phyloP scores from a whole-genome alignment of 2,329 filamentous ascomycete genomes.

The Amauroascus verrucosus region DNA sequence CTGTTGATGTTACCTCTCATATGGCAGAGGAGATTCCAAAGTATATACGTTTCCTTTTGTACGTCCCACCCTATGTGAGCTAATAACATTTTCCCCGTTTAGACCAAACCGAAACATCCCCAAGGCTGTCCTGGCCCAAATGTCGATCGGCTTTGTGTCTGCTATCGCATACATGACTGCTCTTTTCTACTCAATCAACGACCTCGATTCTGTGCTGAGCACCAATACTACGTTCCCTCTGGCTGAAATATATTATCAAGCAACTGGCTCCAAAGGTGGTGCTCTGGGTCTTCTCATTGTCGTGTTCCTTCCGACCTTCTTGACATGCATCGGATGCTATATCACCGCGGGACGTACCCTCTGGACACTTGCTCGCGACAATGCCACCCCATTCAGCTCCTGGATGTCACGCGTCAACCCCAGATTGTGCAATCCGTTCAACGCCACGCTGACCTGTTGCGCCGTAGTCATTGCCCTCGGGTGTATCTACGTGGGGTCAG shows the following conservation, averaged over 20 bases:
- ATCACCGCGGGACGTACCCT: slow-evolving; percentile 53
- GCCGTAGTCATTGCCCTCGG: slow-evolving; percentile 43
- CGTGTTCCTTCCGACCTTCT: slow-evolving; percentile 45
- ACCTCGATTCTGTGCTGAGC: slow-evolving; percentile 34
- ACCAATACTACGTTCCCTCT: slow-evolving; percentile 37
- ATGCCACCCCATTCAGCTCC: too few species aligned
- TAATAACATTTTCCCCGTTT: too few species aligned
- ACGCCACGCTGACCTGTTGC: too few species aligned
- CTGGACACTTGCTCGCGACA: slow-evolving; percentile 43
- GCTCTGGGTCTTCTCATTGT: slow-evolving; percentile 51
- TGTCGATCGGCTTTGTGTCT: slow-evolving; percentile 38
- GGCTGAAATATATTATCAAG: slow-evolving; percentile 41
- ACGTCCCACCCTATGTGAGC: too few species aligned
- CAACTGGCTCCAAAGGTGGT: slow-evolving; percentile 40
- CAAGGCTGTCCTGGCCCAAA: slow-evolving; percentile 43
- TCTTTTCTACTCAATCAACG: slow-evolving; percentile 43
- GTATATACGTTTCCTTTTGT: too few species aligned
- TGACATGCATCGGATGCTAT: slow-evolving; percentile 46
- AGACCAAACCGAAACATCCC: slow-evolving; percentile 39
- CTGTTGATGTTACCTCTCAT: slow-evolving; percentile 55
- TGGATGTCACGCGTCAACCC: too few species aligned
- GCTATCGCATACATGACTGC: slow-evolving; percentile 42
- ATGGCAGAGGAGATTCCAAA: slow-evolving; percentile 54
- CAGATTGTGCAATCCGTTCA: too few species aligned
- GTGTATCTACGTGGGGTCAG: slow-evolving; percentile 50